Base-by-base conservation (phyloP, 2,329 filamentous ascomycete species). In the Lecanosticta acicola region DNA sequence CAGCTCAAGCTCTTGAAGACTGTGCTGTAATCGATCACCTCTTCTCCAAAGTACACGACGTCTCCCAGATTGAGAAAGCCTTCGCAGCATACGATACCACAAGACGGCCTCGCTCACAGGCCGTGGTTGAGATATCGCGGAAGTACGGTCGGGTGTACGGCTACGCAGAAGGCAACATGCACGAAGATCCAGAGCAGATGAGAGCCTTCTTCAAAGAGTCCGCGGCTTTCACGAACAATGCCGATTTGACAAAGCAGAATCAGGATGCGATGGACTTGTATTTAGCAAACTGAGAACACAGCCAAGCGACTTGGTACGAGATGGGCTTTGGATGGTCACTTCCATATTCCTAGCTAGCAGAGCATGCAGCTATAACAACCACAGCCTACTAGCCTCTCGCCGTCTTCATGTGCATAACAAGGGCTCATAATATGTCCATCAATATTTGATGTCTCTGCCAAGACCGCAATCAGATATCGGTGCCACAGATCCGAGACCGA, bases 1-100 rank as follows among this genome's bases (percentile, higher is more conserved):
- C 62, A 0, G 62, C 62, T 2, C 63, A 67, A 56, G 63, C 66
- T 1, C 59, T 71, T 16, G 68, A 71, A 46, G 66, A 69, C 41
- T 60, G 60, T 1, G 57, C 63, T 0, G 44, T 46, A 10, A 37
- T 46, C 14, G 39, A 35, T 11, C 51, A 58, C 11, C 55, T 69
- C 2, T 58, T 68, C 35, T 54, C 50, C 1, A 46, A 48, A 32
- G 50, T 57, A 18, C 42, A 29, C 1, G 37, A 45, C 4, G 14
- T 42, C 1, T 46, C 39, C 2, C 54, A 59, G 26, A 51, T 61
- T 19, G 48, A 49, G 8, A 50, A 57, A 4, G 55, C 58, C 13
- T 57, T 64, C 14, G 36, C 43, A 26, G 61, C 60, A 11, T 64
- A 55, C 37, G 61, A 64, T 45, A 48, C 38, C 2, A 48, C 53